Percentiles rank a stretch among this genome's conserved stretches.
Conservation (phyloP, 192 early-diverging fungal species). For the Coemansia sp. region DNA sequence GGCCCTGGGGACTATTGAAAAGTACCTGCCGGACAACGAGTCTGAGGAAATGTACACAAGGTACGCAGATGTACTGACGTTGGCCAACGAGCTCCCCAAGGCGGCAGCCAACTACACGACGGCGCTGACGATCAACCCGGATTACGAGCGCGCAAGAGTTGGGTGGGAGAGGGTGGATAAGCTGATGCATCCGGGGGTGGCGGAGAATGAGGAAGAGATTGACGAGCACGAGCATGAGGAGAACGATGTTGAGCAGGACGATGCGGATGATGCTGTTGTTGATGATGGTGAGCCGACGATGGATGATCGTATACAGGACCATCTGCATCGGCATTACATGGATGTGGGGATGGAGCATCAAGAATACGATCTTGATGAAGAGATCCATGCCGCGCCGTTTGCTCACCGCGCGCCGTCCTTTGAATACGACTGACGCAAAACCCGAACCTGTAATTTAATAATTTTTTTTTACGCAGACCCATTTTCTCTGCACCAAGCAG, state of each 20-base stretch:
- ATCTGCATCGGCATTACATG: background rate
- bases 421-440: background rate
- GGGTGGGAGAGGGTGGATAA: slow-evolving; percentile 45
- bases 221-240: slow-evolving; percentile 6
- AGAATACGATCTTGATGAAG: background rate
- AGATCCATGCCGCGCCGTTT: background rate
- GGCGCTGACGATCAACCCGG: slow-evolving; percentile 38
- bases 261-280: background rate
- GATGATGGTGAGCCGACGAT: background rate
- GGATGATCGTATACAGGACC: background rate
- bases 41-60: slow-evolving; percentile 47
- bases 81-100: slow-evolving; percentile 41
- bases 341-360: background rate
- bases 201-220: slow-evolving; percentile 9
- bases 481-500: too few relatives aligned
- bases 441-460: too few relatives aligned
- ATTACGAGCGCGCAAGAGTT: slow-evolving; percentile 27
- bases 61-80: slow-evolving; percentile 50
- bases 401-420: background rate
- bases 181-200: slow-evolving; percentile 37
- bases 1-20: slow-evolving; percentile 31
- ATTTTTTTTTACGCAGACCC: too few relatives aligned
- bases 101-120: slow-evolving; percentile 43
- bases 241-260: background rate
- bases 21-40: slow-evolving; percentile 34